A percentile compares a stretch with the other conserved stretches of the same genome.
Evolutionary conservation across 108 stramenopile species (phyloP).

Genomic region (Fistulifera solaris): DNA sequence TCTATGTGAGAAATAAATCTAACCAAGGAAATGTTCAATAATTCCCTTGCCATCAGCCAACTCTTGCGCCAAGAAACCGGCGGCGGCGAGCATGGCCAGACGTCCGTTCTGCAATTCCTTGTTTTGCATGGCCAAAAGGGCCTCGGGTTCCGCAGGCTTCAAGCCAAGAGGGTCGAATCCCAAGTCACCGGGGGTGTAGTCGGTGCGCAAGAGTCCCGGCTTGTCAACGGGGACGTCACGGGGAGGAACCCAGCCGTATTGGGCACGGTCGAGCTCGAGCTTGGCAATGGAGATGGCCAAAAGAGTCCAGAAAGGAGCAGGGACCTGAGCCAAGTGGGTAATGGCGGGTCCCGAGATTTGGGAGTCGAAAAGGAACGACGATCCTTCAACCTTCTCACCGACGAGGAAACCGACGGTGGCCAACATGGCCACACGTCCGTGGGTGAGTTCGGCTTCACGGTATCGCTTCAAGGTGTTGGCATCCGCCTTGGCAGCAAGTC

Average conservation of each 20-base stretch:
- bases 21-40: conserved; percentile 40
- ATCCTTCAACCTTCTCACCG: conserved; percentile 48
- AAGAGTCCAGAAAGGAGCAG: conserved; percentile 26
- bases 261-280: conserved; percentile 44
- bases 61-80: conserved; percentile 82
- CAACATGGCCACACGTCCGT: conserved; percentile 68
- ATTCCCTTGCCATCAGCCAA: conserved; percentile 67
- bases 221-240: conserved; percentile 39
- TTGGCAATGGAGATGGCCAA: conserved; percentile 53
- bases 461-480: conserved; percentile 64
- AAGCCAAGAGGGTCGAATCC: conserved; percentile 83
- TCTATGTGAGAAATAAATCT: no score
- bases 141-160: conserved; percentile 62
- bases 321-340: conserved; percentile 33
- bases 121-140: conserved; percentile 54
- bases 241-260: conserved; percentile 64
- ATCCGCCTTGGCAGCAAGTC: conserved; percentile 64
- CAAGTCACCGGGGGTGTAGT: conserved; percentile 72
- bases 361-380: conserved; percentile 65
- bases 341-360: conserved; percentile 28
- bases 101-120: conserved; percentile 90
- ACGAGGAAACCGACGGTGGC: conserved; percentile 52
- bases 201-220: conserved; percentile 29
- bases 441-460: conserved; percentile 83
- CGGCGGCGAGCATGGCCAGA: conserved; percentile 81